Evolutionary conservation across 805 yeast genomes (phyloP).

Genomic region (Cyberlindnera suaveolens): DNA sequence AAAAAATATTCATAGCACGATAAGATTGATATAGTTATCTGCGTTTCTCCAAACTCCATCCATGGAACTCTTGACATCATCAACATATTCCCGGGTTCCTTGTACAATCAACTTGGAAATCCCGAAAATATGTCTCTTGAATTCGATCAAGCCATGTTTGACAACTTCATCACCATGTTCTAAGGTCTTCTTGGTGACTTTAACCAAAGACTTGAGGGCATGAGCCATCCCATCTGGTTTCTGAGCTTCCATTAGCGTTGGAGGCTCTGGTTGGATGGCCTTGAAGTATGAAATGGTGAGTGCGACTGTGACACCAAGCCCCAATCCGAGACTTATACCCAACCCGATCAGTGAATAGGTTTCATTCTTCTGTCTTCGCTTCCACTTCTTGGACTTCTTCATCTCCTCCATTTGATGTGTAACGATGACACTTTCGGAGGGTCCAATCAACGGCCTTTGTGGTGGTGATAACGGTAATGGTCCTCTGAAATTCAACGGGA

Average conservation of each 20-base stretch:
- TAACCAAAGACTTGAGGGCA: background rate
- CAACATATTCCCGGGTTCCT: constrained; percentile 3
- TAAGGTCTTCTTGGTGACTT: background rate
- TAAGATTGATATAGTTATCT: background rate
- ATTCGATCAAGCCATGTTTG: constrained; percentile 1
- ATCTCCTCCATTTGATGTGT: constrained; percentile 10
- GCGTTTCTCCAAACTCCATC: constrained; percentile 1
- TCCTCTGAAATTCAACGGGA: no score
- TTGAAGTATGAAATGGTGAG: constrained; percentile 7
- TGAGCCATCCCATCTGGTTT: background rate
- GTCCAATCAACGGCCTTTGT: background rate
- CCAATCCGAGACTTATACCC: constrained; percentile 19
- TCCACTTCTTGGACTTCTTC: constrained; percentile 14
- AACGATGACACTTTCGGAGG: constrained; percentile 7
- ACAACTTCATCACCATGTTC: background rate
- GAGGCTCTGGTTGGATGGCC: background rate
- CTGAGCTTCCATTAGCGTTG: constrained; percentile 1
- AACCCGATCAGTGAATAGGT: constrained; percentile 11
- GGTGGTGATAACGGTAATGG: no score
- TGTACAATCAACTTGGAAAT: constrained; percentile 9
- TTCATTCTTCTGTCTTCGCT: constrained; percentile 2
- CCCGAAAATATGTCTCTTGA: constrained; percentile 5
- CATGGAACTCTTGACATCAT: constrained; percentile 3
- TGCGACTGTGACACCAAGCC: constrained; percentile 22
- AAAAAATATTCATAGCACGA: background rate